These are phyloP conservation scores for Friedmanniomyces endolithicus DNA, from an alignment of 495 filamentous ascomycete genomes.

Conservation along the genomic window DNA sequence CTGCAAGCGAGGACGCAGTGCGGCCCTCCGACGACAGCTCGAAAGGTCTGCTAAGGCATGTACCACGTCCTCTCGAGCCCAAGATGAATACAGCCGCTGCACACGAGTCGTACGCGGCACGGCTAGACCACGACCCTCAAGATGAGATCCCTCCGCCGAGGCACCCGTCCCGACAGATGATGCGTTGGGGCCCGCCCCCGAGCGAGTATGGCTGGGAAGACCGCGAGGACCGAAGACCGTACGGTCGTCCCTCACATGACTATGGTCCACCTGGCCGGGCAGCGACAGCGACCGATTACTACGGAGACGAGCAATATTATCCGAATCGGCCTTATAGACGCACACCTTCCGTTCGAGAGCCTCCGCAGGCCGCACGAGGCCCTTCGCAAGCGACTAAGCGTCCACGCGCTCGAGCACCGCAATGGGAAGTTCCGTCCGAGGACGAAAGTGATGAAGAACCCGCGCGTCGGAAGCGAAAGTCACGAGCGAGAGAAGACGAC, in stretches of 20 bases:
- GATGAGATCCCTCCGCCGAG: constrained; percentile 6
- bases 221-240: constrained; percentile 4
- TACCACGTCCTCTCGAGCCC: constrained; percentile 4
- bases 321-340: constrained; percentile 3
- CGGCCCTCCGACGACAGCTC: constrained; percentile 8
- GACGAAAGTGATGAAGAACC: constrained; percentile 7
- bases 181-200: constrained; percentile 5
- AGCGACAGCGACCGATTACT: not conserved
- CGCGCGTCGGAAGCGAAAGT: not conserved
- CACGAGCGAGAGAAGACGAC: not conserved
- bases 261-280: not conserved
- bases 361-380: constrained; percentile 1
- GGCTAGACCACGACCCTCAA: constrained; percentile 1
- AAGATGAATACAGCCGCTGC: not conserved
- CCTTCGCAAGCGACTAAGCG: not conserved
- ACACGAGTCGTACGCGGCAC: constrained; percentile 2
- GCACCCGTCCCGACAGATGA: constrained; percentile 11
- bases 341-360: not conserved
- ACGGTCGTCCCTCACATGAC: constrained; percentile 3
- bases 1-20: not conserved
- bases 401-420: not conserved
- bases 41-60: constrained; percentile 2
- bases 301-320: not conserved
- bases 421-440: constrained; percentile 3
- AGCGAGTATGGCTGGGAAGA: constrained; percentile 5